A percentile compares a stretch with the other conserved stretches of the same genome.
Evolutionary conservation across 352 stramenopile genomes (phyloP).

Genomic region (Phytophthora fragariaefolia): DNA sequence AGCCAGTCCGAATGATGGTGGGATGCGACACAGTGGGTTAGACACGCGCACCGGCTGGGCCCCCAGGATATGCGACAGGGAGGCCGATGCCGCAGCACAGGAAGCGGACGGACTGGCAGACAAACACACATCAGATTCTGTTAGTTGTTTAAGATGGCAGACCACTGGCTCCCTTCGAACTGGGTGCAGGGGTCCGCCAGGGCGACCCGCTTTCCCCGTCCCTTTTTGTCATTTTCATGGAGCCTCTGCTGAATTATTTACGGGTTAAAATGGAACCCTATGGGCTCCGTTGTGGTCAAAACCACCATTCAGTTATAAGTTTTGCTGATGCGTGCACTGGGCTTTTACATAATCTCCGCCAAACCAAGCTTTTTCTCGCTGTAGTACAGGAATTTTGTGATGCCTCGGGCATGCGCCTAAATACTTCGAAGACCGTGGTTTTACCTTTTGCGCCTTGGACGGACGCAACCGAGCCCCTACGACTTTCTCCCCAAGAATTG

Average conservation of each 20-base stretch:
- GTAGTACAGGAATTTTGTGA: conserved; percentile 10
- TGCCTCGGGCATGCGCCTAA: conserved; percentile 11
- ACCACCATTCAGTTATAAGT: neutral
- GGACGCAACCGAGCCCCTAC: neutral
- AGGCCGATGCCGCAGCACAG: too few relatives aligned
- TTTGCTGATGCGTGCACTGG: conserved; percentile 27
- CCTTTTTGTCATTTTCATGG: conserved; percentile 8
- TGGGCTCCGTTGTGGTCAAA: neutral
- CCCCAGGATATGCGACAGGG: too few relatives aligned
- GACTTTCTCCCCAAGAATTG: neutral
- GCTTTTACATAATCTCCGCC: neutral
- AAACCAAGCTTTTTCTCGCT: conserved; percentile 4
- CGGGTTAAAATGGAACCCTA: neutral
- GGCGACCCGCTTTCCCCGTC: conserved; percentile 5
- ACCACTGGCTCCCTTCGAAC: neutral
- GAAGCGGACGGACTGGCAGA: too few relatives aligned
- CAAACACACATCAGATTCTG: too few relatives aligned
- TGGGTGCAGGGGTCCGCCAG: conserved; percentile 6
- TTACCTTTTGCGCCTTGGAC: conserved; percentile 6
- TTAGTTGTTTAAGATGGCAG: too few relatives aligned
- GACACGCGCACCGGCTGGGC: too few relatives aligned
- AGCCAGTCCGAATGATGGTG: too few relatives aligned
- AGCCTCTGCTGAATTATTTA: conserved; percentile 4
- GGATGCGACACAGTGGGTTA: too few relatives aligned
- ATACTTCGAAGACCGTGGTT: conserved; percentile 20